Base-by-base conservation (phyloP, 345 rosid genomes). In the Noccaea bulbosa region DNA sequence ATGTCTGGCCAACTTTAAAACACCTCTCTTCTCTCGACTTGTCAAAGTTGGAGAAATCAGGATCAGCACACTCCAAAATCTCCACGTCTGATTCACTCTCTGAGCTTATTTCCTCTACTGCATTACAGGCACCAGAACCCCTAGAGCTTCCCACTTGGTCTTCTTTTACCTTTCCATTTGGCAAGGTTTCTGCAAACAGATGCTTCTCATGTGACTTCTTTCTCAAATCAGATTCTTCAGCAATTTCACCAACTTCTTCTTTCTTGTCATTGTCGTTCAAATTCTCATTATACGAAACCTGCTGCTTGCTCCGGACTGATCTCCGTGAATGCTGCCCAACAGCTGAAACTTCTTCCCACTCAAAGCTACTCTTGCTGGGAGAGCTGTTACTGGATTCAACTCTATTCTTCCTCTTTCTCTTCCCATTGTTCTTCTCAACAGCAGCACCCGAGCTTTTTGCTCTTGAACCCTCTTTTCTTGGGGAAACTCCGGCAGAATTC, bases 1-100 rank as follows among this genome's bases (percentile, higher is more conserved):
- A 91, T 22, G 70, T 80, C 82, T 88, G 93, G 37, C 95, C 95
- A 43, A 34, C 83, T 14, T 71, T 34, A 62, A 91, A 91, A 70
- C 84, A 69, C 16, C 32, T 72, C 57, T 72, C 85, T 52, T 70
- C 60, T 78, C 86, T 78, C 43, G 43, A 70, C 61, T 75, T 66
- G 20, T 86, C 93, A 59, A 94, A 91, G 80, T 91, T 88, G 39
- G 68, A 54, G 73, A 94, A 94, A 40, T 91, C 96, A 20, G 91
- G 84, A 55, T 87, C 92, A 48, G 83, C 67, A 73, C 63, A 87
- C 15, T 7, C 45, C 65, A 62, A 74, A 32, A 70, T 3, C 70
- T 76, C 74, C 9, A 81, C 62, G 11, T 75, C 80, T 71, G 69
- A 37, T 38, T 59, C 56, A 37, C 61, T 48, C 44, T 64, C 51